These are phyloP conservation scores for Chenopodium berlandieri DNA, from an alignment of 148 eudicot species.

Conservation along the genomic window DNA sequence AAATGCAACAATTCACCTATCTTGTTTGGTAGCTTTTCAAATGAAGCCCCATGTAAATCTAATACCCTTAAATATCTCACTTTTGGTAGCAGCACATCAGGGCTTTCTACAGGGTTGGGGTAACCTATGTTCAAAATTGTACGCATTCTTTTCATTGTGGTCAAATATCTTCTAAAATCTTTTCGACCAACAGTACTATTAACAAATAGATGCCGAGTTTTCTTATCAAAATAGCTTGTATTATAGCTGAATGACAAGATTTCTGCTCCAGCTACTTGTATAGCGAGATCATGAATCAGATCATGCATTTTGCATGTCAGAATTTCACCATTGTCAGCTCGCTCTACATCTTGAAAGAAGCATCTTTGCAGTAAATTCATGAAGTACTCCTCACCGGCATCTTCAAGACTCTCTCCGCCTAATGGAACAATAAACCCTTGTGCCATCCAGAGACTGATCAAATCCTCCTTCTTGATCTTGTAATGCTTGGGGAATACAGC, in stretches of 20 bases:
- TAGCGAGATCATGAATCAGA: conserved; percentile 20
- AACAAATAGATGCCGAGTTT: not conserved
- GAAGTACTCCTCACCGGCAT: conserved; percentile 21
- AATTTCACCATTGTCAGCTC: not conserved
- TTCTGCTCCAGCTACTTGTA: conserved; percentile 3
- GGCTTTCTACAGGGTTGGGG: too few relatives aligned
- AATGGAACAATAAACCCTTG: conserved; percentile 13
- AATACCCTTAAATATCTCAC: conserved; percentile 1
- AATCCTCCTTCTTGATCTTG: conserved; percentile 4
- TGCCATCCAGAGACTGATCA: conserved; percentile 25
- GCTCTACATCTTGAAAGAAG: conserved; percentile 20
- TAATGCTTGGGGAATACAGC: conserved; percentile 24
- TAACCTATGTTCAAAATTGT: too few relatives aligned
- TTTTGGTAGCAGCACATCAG: not conserved
- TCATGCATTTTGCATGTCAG: conserved; percentile 24
- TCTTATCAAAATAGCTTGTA: not conserved
- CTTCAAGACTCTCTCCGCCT: conserved; percentile 10
- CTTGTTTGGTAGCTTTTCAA: not conserved
- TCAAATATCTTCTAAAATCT: too few relatives aligned
- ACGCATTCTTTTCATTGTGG: too few relatives aligned
- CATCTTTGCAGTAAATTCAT: conserved; percentile 5
- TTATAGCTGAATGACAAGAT: not conserved
- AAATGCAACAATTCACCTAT: conserved; percentile 2
- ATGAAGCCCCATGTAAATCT: not conserved
- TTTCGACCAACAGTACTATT: too few relatives aligned